Conservation (phyloP, 495 filamentous ascomycete species). For the Zalerion maritima region DNA sequence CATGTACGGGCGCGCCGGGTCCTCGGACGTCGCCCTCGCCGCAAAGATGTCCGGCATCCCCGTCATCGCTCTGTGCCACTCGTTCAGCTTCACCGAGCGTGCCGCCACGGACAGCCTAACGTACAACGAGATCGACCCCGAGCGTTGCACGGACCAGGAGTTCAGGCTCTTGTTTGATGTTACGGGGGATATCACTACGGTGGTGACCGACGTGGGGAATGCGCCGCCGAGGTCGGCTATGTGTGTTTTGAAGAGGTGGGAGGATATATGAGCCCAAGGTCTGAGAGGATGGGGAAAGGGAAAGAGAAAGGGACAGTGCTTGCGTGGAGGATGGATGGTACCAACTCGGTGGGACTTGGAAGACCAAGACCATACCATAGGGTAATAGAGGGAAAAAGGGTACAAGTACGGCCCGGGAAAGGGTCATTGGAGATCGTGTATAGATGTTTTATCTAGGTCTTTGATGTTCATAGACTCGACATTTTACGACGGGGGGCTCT, state of each 20-base stretch:
- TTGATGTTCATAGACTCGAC: too few relatives aligned
- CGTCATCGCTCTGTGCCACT: conserved; percentile 86
- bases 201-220: conserved; percentile 82
- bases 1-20: conserved; percentile 75
- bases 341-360: too few relatives aligned
- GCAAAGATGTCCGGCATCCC: conserved; percentile 61
- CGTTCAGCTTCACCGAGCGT: conserved; percentile 86
- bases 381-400: too few relatives aligned
- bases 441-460: too few relatives aligned
- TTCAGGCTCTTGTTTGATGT: conserved; percentile 88
- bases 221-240: conserved; percentile 75
- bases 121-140: conserved; percentile 73
- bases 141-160: conserved; percentile 37
- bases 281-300: neutral
- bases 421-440: too few relatives aligned
- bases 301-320: neutral
- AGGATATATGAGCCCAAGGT: conserved; percentile 16
- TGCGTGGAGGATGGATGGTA: too few relatives aligned
- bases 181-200: conserved; percentile 77
- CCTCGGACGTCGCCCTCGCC: conserved; percentile 75
- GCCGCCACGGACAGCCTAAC: conserved; percentile 85
- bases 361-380: too few relatives aligned
- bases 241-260: conserved; percentile 31
- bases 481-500: too few relatives aligned
- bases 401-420: too few relatives aligned